A percentile compares a stretch with the other conserved stretches of the same genome.
These are phyloP conservation scores for Tetrapisispora nanseiensis DNA, from an alignment of 805 yeast species.

Conservation along the genomic window DNA sequence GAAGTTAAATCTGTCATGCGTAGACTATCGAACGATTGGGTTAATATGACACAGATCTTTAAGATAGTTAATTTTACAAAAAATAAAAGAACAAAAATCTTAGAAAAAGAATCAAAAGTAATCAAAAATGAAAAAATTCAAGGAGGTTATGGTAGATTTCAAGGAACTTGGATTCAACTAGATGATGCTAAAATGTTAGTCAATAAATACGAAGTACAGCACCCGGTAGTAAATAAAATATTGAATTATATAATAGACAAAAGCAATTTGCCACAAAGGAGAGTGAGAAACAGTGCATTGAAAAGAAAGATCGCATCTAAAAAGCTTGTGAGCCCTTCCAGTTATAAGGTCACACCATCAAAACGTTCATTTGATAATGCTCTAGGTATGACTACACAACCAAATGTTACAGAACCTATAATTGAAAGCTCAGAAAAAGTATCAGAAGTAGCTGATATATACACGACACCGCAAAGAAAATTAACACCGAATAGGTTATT, in stretches of 20 bases:
- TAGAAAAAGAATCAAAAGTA: constrained; percentile 64
- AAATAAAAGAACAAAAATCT: constrained; percentile 65
- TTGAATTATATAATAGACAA: constrained; percentile 44
- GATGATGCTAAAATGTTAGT: constrained; percentile 53
- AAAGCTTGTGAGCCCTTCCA: constrained; percentile 26
- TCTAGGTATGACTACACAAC: neutral
- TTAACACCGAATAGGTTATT: too few relatives aligned
- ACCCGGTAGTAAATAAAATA: constrained; percentile 40
- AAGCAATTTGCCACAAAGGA: constrained; percentile 35
- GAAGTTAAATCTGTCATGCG: constrained; percentile 50
- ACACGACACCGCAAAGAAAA: too few relatives aligned
- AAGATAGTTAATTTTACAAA: constrained; percentile 72
- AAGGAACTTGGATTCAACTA: constrained; percentile 80
- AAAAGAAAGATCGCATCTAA: constrained; percentile 24
- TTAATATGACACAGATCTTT: constrained; percentile 74
- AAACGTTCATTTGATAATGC: constrained; percentile 7
- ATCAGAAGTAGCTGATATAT: too few relatives aligned
- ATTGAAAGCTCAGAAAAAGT: too few relatives aligned
- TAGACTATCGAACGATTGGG: constrained; percentile 86
- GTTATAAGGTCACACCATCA: constrained; percentile 28
- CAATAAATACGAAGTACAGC: constrained; percentile 40
- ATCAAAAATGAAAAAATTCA: constrained; percentile 70
- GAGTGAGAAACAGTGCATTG: constrained; percentile 28
- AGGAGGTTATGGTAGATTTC: constrained; percentile 79
- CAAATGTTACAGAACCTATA: too few relatives aligned